phyloP scores from a whole-genome alignment of 2,329 filamentous ascomycete genomes.

The Alternaria sp. region DNA sequence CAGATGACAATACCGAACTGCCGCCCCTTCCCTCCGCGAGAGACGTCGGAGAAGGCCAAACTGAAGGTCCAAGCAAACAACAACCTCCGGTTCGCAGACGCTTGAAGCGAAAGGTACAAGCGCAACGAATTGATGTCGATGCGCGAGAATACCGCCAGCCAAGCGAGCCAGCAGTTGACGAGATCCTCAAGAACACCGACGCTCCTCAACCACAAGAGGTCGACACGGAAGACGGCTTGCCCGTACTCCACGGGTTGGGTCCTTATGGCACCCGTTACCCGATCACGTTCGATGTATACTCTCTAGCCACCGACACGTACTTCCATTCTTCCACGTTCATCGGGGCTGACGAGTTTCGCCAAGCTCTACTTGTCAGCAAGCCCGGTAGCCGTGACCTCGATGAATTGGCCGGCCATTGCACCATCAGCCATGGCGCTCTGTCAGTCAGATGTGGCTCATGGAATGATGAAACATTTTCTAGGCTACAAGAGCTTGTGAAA shows the following conservation, averaged over 20 bases:
- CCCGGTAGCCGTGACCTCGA: slow-evolving; percentile 51
- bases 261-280: slow-evolving; percentile 59
- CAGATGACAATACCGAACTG: slow-evolving; percentile 35
- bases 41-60: slow-evolving; percentile 20
- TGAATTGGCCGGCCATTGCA: slow-evolving; percentile 45
- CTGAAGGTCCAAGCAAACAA: background rate
- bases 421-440: slow-evolving; percentile 45
- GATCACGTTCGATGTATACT: slow-evolving; percentile 59
- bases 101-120: slow-evolving; percentile 46
- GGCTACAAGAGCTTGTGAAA: slow-evolving; percentile 19
- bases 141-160: slow-evolving; percentile 55
- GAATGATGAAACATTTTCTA: slow-evolving; percentile 61
- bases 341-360: slow-evolving; percentile 61
- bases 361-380: slow-evolving; percentile 45
- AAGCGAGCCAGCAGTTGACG: slow-evolving; percentile 39
- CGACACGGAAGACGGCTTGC: slow-evolving; percentile 6
- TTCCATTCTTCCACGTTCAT: slow-evolving; percentile 64
- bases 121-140: slow-evolving; percentile 56
- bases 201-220: slow-evolving; percentile 1
- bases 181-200: slow-evolving; percentile 14
- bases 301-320: slow-evolving; percentile 59
- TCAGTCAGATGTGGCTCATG: slow-evolving; percentile 59
- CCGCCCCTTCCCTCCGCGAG: slow-evolving; percentile 23
- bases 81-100: slow-evolving; percentile 24
- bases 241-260: slow-evolving; percentile 52